Base-by-base conservation (phyloP, 2,329 filamentous ascomycete genomes). In the Diplodia mutila region DNA sequence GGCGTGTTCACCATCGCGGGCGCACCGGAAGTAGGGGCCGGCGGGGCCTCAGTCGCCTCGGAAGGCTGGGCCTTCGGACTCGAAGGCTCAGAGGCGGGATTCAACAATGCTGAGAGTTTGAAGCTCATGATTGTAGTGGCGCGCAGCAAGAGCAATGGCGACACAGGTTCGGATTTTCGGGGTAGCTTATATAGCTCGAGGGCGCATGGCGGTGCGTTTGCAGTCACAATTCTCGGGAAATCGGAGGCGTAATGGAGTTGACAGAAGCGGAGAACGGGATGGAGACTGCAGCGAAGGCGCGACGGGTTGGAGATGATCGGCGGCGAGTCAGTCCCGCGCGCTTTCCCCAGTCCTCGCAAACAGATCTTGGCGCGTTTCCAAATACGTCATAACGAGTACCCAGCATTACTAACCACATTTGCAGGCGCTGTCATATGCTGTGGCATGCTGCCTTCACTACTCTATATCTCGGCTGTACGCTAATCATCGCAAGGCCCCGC, bases 81-180 rank as follows among this genome's bases (percentile, higher is more conserved):
- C n/a, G 53, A 55, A 27, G 53, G 59, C 34, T 63, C 49, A 52
- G 59, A 61, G 64, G 73, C 73, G 21, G 78, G 78, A 71, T 80
- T 80, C 68, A 80, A 75, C 66, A 80, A 73, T 27, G 73, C 74
- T 27, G 78, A 78, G 25, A 75, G 70, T 66, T 69, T 73, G 67
- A 73, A 72, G 29, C 73, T 70, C 73, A 74, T 74, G 65, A 42
- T 65, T 65, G 61, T 18, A 29, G 23, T 27, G 34, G 25, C 39
- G 37, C 48, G 54, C 32, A n/a, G 32, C 48, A 61, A 63, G 64
- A 21, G 52, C 14, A 29, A 8, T 48, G 53, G n/a, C 34, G 52
- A 46, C 42, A 48, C 16, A 39, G 27, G 63, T 23, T 25, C 5
- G 29, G 21, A 11, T 2, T 37, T 46, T 51, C 25, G 27, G 21